A percentile compares a stretch with the other conserved stretches of the same genome.
Conservation (phyloP, 148 eudicot genomes). For the Silene conica region DNA sequence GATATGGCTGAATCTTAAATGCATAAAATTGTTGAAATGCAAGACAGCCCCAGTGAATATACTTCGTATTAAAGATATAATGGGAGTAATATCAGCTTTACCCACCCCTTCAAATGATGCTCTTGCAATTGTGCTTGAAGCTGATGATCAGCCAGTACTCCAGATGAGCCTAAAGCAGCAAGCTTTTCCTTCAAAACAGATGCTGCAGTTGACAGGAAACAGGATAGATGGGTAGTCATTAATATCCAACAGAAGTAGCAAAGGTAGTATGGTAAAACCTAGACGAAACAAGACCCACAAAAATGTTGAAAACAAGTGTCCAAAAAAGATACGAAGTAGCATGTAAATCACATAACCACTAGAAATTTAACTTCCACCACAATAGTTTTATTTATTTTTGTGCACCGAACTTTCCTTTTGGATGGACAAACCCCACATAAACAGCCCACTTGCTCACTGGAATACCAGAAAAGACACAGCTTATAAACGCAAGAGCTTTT, state of each 20-base stretch:
- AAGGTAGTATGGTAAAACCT: neutral
- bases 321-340: neutral
- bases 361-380: neutral
- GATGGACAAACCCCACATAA: slow-evolving; percentile 1
- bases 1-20: neutral
- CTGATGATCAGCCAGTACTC: slow-evolving; percentile 94
- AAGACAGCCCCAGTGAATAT: neutral
- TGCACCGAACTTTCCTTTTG: neutral
- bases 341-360: neutral
- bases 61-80: neutral
- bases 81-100: slow-evolving; percentile 15
- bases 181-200: slow-evolving; percentile 98
- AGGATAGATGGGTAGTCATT: neutral
- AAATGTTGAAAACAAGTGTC: neutral
- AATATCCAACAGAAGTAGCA: slow-evolving; percentile 7
- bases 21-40: neutral
- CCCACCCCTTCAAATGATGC: slow-evolving; percentile 93
- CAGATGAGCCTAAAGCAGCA: slow-evolving; percentile 89
- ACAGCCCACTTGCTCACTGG: neutral
- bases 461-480: neutral
- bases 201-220: slow-evolving; percentile 43
- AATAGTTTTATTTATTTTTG: neutral
- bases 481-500: neutral
- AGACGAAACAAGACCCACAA: slow-evolving; percentile 5
- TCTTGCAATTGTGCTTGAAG: slow-evolving; percentile 96